Conservation (phyloP, 2,329 filamentous ascomycete genomes). For the Penicillium sp. region DNA sequence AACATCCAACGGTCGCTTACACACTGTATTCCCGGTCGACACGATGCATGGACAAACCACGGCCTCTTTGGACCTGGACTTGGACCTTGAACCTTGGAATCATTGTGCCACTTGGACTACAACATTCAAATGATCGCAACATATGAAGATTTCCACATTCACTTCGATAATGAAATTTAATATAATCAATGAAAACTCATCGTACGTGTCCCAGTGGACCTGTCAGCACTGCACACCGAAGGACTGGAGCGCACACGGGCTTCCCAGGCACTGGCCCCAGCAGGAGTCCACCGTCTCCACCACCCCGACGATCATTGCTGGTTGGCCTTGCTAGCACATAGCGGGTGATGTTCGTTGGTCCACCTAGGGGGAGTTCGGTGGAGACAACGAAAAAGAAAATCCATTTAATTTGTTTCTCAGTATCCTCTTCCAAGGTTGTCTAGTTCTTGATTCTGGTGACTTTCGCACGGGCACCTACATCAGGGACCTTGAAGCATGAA, state of each 20-base stretch:
- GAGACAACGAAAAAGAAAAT: background rate
- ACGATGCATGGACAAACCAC: background rate
- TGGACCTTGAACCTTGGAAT: background rate
- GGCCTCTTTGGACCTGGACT: background rate
- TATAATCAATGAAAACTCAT: background rate
- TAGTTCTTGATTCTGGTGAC: background rate
- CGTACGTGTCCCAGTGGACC: background rate
- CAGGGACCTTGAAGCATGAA: background rate
- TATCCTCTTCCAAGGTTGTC: no score
- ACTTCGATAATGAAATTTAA: no score
- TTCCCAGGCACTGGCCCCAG: background rate
- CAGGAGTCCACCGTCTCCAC: constrained; percentile 1
- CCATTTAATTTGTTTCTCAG: background rate
- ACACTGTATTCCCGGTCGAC: no score
- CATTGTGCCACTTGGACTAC: background rate
- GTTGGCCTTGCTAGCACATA: constrained; percentile 2
- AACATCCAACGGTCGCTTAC: constrained; percentile 1
- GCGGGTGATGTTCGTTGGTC: constrained; percentile 3
- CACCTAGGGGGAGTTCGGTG: background rate
- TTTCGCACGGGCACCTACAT: background rate
- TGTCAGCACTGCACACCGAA: background rate
- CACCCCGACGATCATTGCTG: constrained; percentile 7
- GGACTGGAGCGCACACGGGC: background rate
- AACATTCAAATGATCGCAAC: no score
- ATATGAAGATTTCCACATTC: no score